Evolutionary conservation across 371 early-diverging fungal species (phyloP).

Genomic region (Cokeromyces recurvatus): DNA sequence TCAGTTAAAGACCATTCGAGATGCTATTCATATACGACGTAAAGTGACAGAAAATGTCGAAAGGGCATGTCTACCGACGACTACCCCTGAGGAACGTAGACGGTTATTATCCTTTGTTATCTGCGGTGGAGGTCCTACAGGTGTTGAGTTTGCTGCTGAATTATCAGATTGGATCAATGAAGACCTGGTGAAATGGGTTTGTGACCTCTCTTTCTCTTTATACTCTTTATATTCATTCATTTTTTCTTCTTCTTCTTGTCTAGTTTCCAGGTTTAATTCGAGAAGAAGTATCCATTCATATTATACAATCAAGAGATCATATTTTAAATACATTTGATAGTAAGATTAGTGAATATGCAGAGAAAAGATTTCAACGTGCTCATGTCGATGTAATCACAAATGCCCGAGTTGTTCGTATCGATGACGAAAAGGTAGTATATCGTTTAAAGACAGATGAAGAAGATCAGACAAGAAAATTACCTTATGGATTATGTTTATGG

Average conservation of each 20-base stretch:
- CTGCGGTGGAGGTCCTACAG: constrained; percentile 83
- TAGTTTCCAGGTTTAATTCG: constrained; percentile 58
- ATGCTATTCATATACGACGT: constrained; percentile 67
- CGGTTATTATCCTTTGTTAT: constrained; percentile 79
- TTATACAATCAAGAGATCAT: constrained; percentile 74
- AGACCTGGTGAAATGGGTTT: constrained; percentile 68
- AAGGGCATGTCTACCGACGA: constrained; percentile 75
- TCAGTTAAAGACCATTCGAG: constrained; percentile 67
- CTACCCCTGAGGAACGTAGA: constrained; percentile 67
- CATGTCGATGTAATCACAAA: constrained; percentile 71
- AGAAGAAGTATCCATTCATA: constrained; percentile 62
- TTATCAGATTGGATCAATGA: constrained; percentile 81
- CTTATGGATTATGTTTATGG: constrained; percentile 81
- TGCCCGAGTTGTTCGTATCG: constrained; percentile 65
- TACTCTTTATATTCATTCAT: too few species aligned
- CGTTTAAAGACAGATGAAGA: constrained; percentile 28
- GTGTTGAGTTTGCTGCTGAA: constrained; percentile 82
- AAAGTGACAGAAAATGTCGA: constrained; percentile 77
- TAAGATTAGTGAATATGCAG: constrained; percentile 62
- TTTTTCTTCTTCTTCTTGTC: too few species aligned
- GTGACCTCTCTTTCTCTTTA: too few species aligned
- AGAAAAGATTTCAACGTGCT: constrained; percentile 68
- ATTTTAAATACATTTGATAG: constrained; percentile 82
- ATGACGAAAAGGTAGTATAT: constrained; percentile 43
- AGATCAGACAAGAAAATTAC: constrained; percentile 25